These are phyloP conservation scores for Sporisorium graminicola DNA, from an alignment of 1,284 basidiomycete genomes.

Conservation along the genomic window DNA sequence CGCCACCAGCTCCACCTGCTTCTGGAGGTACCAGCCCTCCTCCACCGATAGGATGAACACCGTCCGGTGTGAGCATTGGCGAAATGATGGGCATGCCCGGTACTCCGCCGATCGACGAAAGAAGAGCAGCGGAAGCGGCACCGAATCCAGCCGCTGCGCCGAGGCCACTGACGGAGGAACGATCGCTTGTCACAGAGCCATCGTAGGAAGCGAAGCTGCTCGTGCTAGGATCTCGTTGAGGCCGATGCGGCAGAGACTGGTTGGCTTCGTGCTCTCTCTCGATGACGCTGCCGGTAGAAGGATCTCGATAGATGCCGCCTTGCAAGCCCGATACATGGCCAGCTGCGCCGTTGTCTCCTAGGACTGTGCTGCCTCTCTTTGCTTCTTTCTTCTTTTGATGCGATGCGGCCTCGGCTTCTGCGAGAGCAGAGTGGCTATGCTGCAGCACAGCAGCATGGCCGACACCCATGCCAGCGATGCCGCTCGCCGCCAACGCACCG, in stretches of 20 bases:
- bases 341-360: not conserved
- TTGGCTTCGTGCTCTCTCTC: slow-evolving; percentile 50
- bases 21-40: slow-evolving; percentile 35
- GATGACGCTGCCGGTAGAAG: slow-evolving; percentile 47
- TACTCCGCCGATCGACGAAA: slow-evolving; percentile 46
- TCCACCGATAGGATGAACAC: slow-evolving; percentile 25
- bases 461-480: slow-evolving; percentile 60
- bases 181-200: slow-evolving; percentile 47
- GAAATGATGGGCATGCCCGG: slow-evolving; percentile 40
- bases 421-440: slow-evolving; percentile 30
- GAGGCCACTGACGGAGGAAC: slow-evolving; percentile 50
- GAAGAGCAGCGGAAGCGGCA: slow-evolving; percentile 51
- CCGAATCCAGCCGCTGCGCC: slow-evolving; percentile 60
- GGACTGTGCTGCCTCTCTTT: slow-evolving; percentile 3
- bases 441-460: slow-evolving; percentile 43
- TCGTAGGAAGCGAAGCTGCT: slow-evolving; percentile 52
- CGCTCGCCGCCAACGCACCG: slow-evolving; percentile 60
- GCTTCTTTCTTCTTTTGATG: slow-evolving; percentile 27
- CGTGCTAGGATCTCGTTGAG: slow-evolving; percentile 32
- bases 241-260: slow-evolving; percentile 17
- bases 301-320: slow-evolving; percentile 58
- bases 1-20: slow-evolving; percentile 36
- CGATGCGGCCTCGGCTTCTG: slow-evolving; percentile 17
- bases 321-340: slow-evolving; percentile 32
- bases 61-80: slow-evolving; percentile 49